Evolutionary conservation across 306 rosid species (phyloP).

Genomic region (Mimosa pudica): DNA sequence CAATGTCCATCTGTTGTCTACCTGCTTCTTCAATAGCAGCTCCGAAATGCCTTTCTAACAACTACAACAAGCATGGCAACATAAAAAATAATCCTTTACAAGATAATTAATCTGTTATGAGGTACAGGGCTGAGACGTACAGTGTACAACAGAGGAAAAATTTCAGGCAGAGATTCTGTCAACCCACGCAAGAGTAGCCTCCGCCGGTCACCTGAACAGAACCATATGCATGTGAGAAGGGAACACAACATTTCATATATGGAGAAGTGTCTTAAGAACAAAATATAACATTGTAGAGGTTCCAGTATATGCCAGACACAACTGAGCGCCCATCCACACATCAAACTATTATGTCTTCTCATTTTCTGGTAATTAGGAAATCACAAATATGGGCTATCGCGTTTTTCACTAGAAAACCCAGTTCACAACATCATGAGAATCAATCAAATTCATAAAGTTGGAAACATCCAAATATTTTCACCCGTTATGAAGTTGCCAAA

Average conservation of each 20-base stretch:
- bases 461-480: slow-evolving; percentile 29
- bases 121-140: slow-evolving; percentile 51
- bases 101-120: slow-evolving; percentile 20
- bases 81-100: slow-evolving; percentile 30
- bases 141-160: slow-evolving; percentile 77
- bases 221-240: slow-evolving; percentile 38
- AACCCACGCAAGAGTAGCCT: slow-evolving; percentile 89
- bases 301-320: not conserved
- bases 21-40: slow-evolving; percentile 84
- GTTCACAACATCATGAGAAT: slow-evolving; percentile 26
- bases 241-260: slow-evolving; percentile 27
- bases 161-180: slow-evolving; percentile 82
- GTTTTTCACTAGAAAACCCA: slow-evolving; percentile 27
- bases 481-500: slow-evolving; percentile 5
- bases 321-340: slow-evolving; percentile 11
- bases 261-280: slow-evolving; percentile 33
- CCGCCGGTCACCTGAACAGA: slow-evolving; percentile 75
- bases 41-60: slow-evolving; percentile 80
- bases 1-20: slow-evolving; percentile 68
- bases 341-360: slow-evolving; percentile 23
- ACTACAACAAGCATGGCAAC: slow-evolving; percentile 57
- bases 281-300: slow-evolving; percentile 4
- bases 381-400: slow-evolving; percentile 11
- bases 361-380: slow-evolving; percentile 10
- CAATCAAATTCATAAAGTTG: slow-evolving; percentile 15